phyloP scores from a whole-genome alignment of 139 green algal species.

The Spirogloea muscicola region DNA sequence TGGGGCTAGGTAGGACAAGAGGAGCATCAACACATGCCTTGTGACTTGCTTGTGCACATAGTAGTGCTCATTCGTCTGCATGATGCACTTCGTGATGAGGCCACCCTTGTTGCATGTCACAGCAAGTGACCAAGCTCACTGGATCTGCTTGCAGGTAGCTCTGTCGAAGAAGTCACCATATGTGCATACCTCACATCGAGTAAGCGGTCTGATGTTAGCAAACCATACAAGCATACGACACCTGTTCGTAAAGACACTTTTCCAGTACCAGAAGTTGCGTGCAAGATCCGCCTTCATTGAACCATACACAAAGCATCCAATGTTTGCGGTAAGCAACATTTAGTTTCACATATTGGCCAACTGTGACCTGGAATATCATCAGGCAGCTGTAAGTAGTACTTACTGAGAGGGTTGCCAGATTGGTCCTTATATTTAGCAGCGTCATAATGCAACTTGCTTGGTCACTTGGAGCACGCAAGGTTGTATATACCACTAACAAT shows the following conservation, averaged over 20 bases:
- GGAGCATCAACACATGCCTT: no score
- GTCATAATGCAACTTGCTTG: not conserved
- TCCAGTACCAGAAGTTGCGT: constrained; percentile 94
- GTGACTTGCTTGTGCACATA: no score
- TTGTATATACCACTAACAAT: not conserved
- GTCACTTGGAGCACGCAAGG: not conserved
- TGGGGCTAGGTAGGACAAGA: no score
- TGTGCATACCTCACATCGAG: constrained; percentile 75
- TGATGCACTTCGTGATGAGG: no score
- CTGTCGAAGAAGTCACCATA: constrained; percentile 91
- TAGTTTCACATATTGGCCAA: constrained; percentile 4
- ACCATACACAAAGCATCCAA: constrained; percentile 52
- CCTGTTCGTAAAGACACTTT: constrained; percentile 79
- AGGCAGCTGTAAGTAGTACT: not conserved
- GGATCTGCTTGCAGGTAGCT: constrained; percentile 62
- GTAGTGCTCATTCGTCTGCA: no score
- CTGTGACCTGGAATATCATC: not conserved
- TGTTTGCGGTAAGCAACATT: constrained; percentile 47
- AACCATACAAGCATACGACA: constrained; percentile 97
- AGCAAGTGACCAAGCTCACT: no score
- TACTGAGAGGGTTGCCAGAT: constrained; percentile 3
- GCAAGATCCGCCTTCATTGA: constrained; percentile 56
- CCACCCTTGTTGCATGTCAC: no score
- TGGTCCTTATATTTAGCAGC: constrained; percentile 1
- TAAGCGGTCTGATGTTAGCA: constrained; percentile 91